A percentile compares a stretch with the other conserved stretches of the same genome.
phyloP scores from a whole-genome alignment of 2,329 filamentous ascomycete genomes.

The Mollisiaceae sp. region DNA sequence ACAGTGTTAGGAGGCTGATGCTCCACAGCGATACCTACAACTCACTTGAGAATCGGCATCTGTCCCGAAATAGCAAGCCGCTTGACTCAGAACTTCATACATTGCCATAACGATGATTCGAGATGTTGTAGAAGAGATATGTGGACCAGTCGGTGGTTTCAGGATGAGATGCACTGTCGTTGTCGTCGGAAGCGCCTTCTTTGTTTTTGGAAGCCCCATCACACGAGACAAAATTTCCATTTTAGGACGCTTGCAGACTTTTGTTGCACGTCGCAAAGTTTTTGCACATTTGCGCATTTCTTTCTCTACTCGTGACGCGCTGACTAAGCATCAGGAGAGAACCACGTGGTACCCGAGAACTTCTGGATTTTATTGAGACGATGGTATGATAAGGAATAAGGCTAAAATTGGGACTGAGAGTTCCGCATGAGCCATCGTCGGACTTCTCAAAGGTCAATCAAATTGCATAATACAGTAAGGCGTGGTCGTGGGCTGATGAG shows the following conservation, averaged over 20 bases:
- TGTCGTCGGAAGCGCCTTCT: not conserved
- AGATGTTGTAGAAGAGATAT: constrained; percentile 5
- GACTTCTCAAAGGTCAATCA: constrained; percentile 48
- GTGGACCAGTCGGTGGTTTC: not conserved
- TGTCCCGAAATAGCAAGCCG: not conserved
- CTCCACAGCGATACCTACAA: not conserved
- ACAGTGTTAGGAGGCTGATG: not conserved
- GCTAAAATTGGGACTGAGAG: not conserved
- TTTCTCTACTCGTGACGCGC: not conserved
- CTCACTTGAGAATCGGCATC: constrained; percentile 1
- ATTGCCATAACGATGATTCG: not conserved
- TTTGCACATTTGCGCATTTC: not conserved
- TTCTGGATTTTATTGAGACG: no score
- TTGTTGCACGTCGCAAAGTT: constrained; percentile 3
- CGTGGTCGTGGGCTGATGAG: no score
- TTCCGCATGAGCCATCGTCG: not conserved
- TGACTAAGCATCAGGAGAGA: no score
- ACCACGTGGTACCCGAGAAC: no score
- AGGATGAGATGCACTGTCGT: not conserved
- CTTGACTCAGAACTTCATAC: not conserved
- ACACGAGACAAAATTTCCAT: not conserved
- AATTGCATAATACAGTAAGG: no score
- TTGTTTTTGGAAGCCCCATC: not conserved
- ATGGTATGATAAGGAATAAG: no score
- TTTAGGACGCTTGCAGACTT: constrained; percentile 1